Evolutionary conservation across 2,329 filamentous ascomycete species (phyloP), one percentile per base, ranked within the genome.

Genomic region (Neofusicoccum sp.): DNA sequence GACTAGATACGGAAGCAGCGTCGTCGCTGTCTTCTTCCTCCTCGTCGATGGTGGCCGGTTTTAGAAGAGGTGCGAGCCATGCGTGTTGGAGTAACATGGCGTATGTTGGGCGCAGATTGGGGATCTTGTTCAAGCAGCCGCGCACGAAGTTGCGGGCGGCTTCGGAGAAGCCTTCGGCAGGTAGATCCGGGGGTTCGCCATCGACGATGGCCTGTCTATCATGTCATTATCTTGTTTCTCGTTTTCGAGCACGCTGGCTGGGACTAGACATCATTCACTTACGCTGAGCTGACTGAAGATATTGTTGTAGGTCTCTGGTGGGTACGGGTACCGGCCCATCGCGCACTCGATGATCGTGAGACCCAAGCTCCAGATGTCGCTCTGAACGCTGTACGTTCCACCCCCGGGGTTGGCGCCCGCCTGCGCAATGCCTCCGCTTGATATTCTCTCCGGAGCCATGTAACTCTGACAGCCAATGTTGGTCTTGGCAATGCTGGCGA

Each of bases 401-500:
- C 88, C 89, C 5, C 85, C 82, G 60, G 84, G 84, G 62, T 86
- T 85, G 16, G 87, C 81, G 28, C 88, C 88, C 3, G 86, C 82
- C 63, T 89, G 84, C 62, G 90, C 86, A 69, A 92, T 86, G 24
- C 89, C 89, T 61, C 93, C 92, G 51, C 91, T 91, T 7, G 91
- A 91, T 69, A 99, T 99, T 65, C 95, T 83, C 75, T 99, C 95
- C 0, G 95, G 95, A 0, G 95, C 95, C 95, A 99, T 99, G 78
- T 99, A 99, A 71, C 93, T 97, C 77, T 99, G 95, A 71, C 95
- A 99, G 40, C 95, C 95, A 69, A 99, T 99, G 73, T 99, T 99
- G 30, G 95, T 99, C 78, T 96, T 96, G 56, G 95, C 95, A 69
- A 98, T 98, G 78, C 92, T 96, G 26, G 95, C 93, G 24, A 99